Evolutionary conservation across 352 stramenopile species (phyloP).

Genomic region (Aphanomyces invadans): DNA sequence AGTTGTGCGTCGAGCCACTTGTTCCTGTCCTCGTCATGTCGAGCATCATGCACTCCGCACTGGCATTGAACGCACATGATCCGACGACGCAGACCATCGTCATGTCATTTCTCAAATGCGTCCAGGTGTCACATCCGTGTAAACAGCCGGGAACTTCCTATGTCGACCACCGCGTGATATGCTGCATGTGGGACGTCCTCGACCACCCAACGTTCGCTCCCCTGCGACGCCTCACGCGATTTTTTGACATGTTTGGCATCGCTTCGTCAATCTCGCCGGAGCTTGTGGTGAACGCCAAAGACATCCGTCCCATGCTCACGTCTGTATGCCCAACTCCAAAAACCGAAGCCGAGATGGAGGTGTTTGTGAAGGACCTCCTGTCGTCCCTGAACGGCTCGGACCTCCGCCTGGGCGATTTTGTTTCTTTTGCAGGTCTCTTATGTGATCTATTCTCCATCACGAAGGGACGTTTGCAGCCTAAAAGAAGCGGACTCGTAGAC

Average conservation of each 20-base stretch:
- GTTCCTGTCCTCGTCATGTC: neutral
- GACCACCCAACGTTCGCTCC: neutral
- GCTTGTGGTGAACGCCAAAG: neutral
- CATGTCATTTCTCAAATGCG: neutral
- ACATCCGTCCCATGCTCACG: neutral
- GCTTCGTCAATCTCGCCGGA: neutral
- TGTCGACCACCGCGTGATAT: slow-evolving; percentile 4
- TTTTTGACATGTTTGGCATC: neutral
- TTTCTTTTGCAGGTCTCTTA: neutral
- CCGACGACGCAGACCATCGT: neutral
- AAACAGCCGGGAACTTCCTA: neutral
- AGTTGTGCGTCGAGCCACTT: neutral
- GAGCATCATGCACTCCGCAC: neutral
- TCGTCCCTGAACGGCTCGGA: neutral
- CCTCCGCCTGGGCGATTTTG: neutral
- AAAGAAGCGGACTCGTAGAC: neutral
- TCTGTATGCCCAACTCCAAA: neutral
- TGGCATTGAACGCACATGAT: neutral
- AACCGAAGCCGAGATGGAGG: neutral
- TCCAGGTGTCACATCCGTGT: neutral
- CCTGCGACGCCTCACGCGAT: neutral
- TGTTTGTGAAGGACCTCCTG: neutral
- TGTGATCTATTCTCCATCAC: neutral
- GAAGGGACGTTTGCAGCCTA: neutral
- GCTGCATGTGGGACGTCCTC: slow-evolving; percentile 9